Base-by-base conservation (phyloP, 495 filamentous ascomycete species). In the Margaritispora aquatica region DNA sequence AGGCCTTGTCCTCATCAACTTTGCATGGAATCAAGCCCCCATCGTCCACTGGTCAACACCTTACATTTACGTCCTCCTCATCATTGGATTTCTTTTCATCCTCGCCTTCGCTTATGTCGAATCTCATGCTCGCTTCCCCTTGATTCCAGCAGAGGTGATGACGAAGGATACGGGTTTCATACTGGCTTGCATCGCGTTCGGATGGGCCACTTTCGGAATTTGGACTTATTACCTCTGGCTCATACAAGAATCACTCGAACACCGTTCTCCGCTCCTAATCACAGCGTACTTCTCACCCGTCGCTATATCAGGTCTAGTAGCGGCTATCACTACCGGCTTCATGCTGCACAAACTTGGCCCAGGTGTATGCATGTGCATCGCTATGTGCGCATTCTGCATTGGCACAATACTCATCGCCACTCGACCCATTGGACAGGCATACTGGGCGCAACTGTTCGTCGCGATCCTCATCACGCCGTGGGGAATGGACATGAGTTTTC, bases 401-500 rank as follows among this genome's bases (percentile, higher is more conserved):
- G 80, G 78, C 15, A 67, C 66, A 26, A 68, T 71, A 11, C 63
- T 84, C 24, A 61, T 80, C 15, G 78, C 73, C 19, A 82, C 75
- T 1, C 66, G 70, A 0, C 79, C 78, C 1, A 67, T 80, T 10
- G 48, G 73, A n/a, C 77, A 82, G 60, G 78, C 63, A 1, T 84
- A 87, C 68, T 88, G 84, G 86, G 74, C 70, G 0, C 80, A 83
- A 60, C 74, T 74, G 1, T 88, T 88, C 59, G 73, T 87, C 17
- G 68, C 68, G 17, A 73, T 76, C 2, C 3, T 86, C 11, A 65
- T 89, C 31, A 84, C 81, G 49, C 76, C 80, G 0, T 82, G 74
- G 55, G 85, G 82, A 26, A 87, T 87, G 76, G 81, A 88, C 64
- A 79, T 84, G 66, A 74, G 69, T 1, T 86, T 88, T 58, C 82